Base-by-base conservation (phyloP, 225 moss, liverwort and hornwort genomes). In the Neckera pumila region DNA sequence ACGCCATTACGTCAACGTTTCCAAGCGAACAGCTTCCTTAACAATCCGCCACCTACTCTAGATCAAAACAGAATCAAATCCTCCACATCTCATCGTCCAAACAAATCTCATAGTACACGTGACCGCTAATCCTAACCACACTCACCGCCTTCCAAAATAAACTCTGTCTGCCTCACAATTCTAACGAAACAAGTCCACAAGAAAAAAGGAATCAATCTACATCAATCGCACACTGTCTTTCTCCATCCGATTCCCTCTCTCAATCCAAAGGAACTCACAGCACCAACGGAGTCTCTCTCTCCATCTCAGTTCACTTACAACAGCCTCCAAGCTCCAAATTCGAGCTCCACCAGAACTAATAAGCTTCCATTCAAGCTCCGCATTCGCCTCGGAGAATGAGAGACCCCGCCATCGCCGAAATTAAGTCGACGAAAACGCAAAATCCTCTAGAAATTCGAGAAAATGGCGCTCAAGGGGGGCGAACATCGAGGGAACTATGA, bases 361-460 rank as follows among this genome's bases (percentile, higher is more conserved):
- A 16, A 17, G 51, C 45, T 45, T 38, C 69, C 84, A 84, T 80
- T 67, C 87, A 31, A 59, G 42, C 80, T 79, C 85, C 86, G 78
- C 72, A 82, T 34, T 84, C 80, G 38, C 51, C 59, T 84, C 80
- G 62, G 51, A 73, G 57, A 77, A 66, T 26, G 77, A 4, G 27
- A 42, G 56, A 42, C 54, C 76, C 66, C 59, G 78, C 91, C 91
- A 82, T 63, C 85, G 59, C 88, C 91, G 86, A 82, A 88, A 85
- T 86, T 23, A 85, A 86, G 45, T 57, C 26, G 53, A 58, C 76
- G 43, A n/a, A 77, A 85, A 33, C 42, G 57, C 57, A 54, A 45
- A 62, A n/a, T 36, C 56, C 65, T 80, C 73, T 45, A 6, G 23
- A 85, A 63, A 47, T 86, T 83, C 83, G 31, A 63, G 90, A 80